Base-by-base conservation (phyloP, 1,139 yeast species). In the Suhomyces ambrosiae region DNA sequence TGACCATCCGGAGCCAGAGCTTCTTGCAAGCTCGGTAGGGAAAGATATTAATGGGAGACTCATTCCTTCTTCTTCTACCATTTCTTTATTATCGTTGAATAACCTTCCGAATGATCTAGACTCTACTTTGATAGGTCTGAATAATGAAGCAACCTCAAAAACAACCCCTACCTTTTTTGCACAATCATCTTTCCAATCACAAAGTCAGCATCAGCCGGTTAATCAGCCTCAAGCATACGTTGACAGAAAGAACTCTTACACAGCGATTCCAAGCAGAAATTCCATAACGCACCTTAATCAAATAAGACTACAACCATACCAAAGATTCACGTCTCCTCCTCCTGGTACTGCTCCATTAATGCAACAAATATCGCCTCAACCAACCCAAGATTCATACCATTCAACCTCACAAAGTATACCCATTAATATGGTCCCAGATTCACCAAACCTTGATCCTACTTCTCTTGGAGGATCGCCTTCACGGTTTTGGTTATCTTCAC, bases 381-480 rank as follows among this genome's bases (percentile, higher is more conserved):
- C 6, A 29, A 15, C 27, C 29, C 45, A 38, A 14, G 49, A 40
- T 8, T 23, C 39, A 12, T 24, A 44, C 32, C 53, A 48, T 40
- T 44, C 61, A 9, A 48, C 57, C 2, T 31, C 56, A 8, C 65
- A 57, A 42, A 53, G 58, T 38, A 62, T 63, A 15, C 71, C 73
- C 4, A 57, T 63, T 23, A 33, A 24, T 12, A 45, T 40, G 6
- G 58, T 60, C 3, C 81, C 82, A 0, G 80, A 74, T 41, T 74
- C 80, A 2, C 82, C 82, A 1, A 65, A 63, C 42, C 57, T 77
- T 40, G 72, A 65, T 38, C 82, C 83, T 2, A 66, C 74, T 0
- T 76, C 81, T 3, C 37, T 77, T 13, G 75, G 76, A 3, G 79
- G 78, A 1, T 75, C 80, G 3, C 83, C 83, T 1, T 75, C 81